Base-by-base conservation (phyloP, 192 early-diverging fungal genomes). In the Chytriomyces sp. region DNA sequence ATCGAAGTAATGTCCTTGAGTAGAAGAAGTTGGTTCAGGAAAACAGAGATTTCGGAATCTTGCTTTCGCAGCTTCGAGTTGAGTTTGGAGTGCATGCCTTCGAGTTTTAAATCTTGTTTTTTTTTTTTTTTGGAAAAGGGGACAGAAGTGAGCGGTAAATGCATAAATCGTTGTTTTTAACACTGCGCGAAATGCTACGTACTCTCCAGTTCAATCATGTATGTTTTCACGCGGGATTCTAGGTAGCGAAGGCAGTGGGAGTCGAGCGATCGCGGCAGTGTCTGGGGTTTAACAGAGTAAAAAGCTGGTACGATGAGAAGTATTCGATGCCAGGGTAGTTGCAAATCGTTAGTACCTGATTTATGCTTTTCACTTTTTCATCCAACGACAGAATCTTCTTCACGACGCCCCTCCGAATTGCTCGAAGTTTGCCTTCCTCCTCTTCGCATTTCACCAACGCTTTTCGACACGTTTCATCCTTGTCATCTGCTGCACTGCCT, bases 151-250 rank as follows among this genome's bases (percentile, higher is more conserved):
- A 53, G 50, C 4, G 35, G 35, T 35, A 35, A 35, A 35, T 3
- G 0, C 35, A 35, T 35, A 0, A 35, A 35, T 35, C 3, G 35
- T 35, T 35, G 53, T 57, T 50, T n/a, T 24, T 49, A 9, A 67
- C 16, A 8, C 13, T 45, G 66, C 11, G 45, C 45, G 7, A 62
- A 77, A 0, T 1, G 35, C 4, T 10, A 79, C 81, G 72, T 60
- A 85, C 83, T 82, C 11, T 85, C 83, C 67, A 81, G 72, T 57
- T 77, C 62, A 63, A 75, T 24, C 53, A 77, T 83, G 62, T 85
- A 82, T n/a, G 60, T 18, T 53, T 78, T 69, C 10, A 83, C 69
- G 3, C 67, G 64, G 1, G 80, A 49, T 5, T 85, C 79, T 45
- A 85, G 46, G 57, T 76, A 83, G 44, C 78, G 82, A 65, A 61